Percentiles rank a stretch among this genome's conserved stretches.
These are phyloP conservation scores for Coniochaeta sp. DNA, from an alignment of 2,329 filamentous ascomycete species.

Conservation along the genomic window DNA sequence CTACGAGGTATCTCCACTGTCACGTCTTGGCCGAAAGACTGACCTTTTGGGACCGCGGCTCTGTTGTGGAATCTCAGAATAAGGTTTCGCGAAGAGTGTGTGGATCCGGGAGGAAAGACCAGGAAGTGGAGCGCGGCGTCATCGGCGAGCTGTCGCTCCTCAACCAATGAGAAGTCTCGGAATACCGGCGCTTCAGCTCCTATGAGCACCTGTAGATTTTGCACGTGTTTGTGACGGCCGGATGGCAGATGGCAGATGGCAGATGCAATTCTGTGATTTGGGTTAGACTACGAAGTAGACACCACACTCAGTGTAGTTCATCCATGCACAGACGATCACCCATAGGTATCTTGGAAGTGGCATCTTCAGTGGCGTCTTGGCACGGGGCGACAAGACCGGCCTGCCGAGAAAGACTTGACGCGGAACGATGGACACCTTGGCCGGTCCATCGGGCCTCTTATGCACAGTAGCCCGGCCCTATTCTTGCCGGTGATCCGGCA, in stretches of 20 bases:
- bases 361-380: too few species aligned
- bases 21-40: too few species aligned
- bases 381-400: too few species aligned
- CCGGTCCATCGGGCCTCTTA: slow-evolving; percentile 3
- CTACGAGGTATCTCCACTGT: neutral
- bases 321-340: too few species aligned
- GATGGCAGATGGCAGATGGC: neutral
- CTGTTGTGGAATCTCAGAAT: neutral
- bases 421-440: neutral
- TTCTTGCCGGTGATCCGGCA: too few species aligned
- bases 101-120: neutral
- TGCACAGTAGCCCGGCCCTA: too few species aligned
- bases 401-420: too few species aligned
- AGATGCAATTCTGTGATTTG: neutral
- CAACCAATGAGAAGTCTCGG: neutral
- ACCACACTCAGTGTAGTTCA: too few species aligned
- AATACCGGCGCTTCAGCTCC: neutral
- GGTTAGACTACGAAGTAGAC: too few species aligned
- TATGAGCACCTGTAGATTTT: too few species aligned
- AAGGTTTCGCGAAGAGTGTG: neutral
- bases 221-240: too few species aligned
- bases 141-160: neutral
- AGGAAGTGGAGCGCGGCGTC: neutral
- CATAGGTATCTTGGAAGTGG: too few species aligned
- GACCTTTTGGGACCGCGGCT: neutral